phyloP scores from a whole-genome alignment of 2,329 filamentous ascomycete genomes.

The Fusarium marasasianum region DNA sequence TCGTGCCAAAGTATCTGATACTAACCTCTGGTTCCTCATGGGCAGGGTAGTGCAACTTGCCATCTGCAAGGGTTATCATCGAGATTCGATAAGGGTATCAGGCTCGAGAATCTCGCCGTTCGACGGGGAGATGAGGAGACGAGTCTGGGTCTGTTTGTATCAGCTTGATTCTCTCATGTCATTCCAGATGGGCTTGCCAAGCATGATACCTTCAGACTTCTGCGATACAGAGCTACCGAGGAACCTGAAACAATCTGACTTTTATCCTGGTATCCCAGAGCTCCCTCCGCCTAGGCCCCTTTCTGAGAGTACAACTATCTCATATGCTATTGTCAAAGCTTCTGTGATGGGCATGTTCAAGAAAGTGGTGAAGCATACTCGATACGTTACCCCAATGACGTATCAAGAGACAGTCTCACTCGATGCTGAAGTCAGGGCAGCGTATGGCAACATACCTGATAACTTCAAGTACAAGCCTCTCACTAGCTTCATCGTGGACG shows the following conservation, averaged over 20 bases:
- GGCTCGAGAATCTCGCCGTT: conserved; percentile 50
- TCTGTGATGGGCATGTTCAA: conserved; percentile 41
- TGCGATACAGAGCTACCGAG: conserved; percentile 34
- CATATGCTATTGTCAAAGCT: conserved; percentile 45
- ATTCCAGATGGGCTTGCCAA: conserved; percentile 58
- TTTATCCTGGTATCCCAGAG: conserved; percentile 3
- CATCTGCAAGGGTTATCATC: conserved; percentile 59
- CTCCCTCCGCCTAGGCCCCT: conserved; percentile 29
- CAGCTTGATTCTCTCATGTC: conserved; percentile 57
- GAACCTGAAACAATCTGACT: conserved; percentile 36
- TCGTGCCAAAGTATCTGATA: conserved; percentile 42
- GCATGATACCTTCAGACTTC: conserved; percentile 50
- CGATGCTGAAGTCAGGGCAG: conserved; percentile 29
- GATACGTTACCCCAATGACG: not conserved
- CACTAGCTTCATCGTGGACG: conserved; percentile 42
- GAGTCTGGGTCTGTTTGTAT: conserved; percentile 55
- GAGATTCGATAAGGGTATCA: conserved; percentile 53
- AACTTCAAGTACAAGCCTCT: conserved; percentile 39
- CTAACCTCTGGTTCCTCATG: conserved; percentile 57
- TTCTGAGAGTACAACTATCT: conserved; percentile 29
- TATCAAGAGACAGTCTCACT: conserved; percentile 31
- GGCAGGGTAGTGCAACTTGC: conserved; percentile 56
- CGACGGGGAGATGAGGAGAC: conserved; percentile 59
- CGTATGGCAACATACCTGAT: conserved; percentile 39
- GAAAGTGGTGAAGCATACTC: conserved; percentile 34